Evolutionary conservation across 1,139 yeast species (phyloP), one percentile per base, ranked within the genome.

Genomic region (Geotrichum candidum): DNA sequence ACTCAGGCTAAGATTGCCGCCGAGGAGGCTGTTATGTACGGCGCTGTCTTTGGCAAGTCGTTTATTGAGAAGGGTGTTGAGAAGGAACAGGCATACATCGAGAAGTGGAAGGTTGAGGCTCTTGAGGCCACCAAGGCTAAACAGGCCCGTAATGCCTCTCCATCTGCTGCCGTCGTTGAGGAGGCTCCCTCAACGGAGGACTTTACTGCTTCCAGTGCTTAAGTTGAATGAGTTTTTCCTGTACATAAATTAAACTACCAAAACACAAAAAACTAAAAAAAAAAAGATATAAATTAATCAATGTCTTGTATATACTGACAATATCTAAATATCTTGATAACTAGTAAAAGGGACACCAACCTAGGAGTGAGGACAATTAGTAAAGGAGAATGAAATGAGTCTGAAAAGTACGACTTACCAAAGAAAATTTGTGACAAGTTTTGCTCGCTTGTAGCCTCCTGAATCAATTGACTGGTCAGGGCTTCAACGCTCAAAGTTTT

Each of bases 1-100:
- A 80, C 90, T 68, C 87, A 85, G 70, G 80, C 83, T 63, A 84
- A 86, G 61, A 87, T 94, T 3, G 83, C 91, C 3, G 81, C 80
- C 65, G 99, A 94, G 79, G 97, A 94, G 74, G 85, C 92, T 18
- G 78, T 79, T 60, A 87, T 92, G 96, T 85, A 79, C 70, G 98
- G 98, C 9, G 87, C 96, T 1, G 83, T 86, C 6, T 90, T 80
- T 73, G 83, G 84, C 57, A 77, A 81, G 56, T 78, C 88, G 48
- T 77, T 84, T 65, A 76, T 90, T 64, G 87, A 87, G 61, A 79
- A 80, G 71, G 96, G 96, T 67, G 75, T 89, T 63, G 80, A 81
- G 63, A 80, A 81, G 68, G 98, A 94, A 77, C 90, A 88, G 72
- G 78, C 79, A 66, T 82, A 82, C 60, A 81, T 92, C 61, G 87